phyloP scores from a whole-genome alignment of 2,329 filamentous ascomycete genomes.

The Microcyclosporella mali region DNA sequence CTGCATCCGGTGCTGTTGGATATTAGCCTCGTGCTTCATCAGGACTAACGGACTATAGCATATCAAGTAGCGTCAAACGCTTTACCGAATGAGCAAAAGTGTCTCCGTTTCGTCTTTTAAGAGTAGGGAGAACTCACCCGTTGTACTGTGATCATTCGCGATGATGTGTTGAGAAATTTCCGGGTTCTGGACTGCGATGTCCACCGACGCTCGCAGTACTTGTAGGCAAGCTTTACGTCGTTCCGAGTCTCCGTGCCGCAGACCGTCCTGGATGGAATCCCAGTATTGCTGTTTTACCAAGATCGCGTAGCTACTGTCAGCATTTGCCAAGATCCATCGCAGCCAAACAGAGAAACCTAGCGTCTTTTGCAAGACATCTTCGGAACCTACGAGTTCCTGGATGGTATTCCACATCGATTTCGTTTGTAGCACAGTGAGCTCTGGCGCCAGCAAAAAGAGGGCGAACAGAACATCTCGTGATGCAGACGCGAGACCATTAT shows the following conservation, averaged over 20 bases:
- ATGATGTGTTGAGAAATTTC: neutral
- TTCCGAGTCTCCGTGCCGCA: slow-evolving; percentile 40
- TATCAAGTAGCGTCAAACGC: neutral
- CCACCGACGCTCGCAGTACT: slow-evolving; percentile 39
- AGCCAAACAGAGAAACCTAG: slow-evolving; percentile 26
- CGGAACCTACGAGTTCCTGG: slow-evolving; percentile 4
- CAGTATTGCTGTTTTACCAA: slow-evolving; percentile 33
- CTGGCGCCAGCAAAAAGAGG: no score
- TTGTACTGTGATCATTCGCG: neutral
- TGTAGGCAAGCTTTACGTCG: slow-evolving; percentile 43
- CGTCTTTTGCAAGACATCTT: slow-evolving; percentile 12
- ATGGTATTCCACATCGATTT: slow-evolving; percentile 13
- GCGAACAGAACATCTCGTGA: no score
- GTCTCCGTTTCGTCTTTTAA: neutral
- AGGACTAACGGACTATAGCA: slow-evolving; percentile 3
- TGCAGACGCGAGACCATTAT: no score
- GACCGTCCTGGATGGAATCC: slow-evolving; percentile 33
- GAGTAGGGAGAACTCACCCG: slow-evolving; percentile 13
- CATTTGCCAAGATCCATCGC: slow-evolving; percentile 13
- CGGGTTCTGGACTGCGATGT: slow-evolving; percentile 20
- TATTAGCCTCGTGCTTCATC: slow-evolving; percentile 2
- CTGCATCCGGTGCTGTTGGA: slow-evolving; percentile 6
- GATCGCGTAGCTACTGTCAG: slow-evolving; percentile 6
- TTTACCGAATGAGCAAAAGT: slow-evolving; percentile 5
- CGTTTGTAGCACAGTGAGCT: no score